These are phyloP conservation scores for Sclerotinia glacialis DNA, from an alignment of 2,329 filamentous ascomycete species.

Conservation along the genomic window DNA sequence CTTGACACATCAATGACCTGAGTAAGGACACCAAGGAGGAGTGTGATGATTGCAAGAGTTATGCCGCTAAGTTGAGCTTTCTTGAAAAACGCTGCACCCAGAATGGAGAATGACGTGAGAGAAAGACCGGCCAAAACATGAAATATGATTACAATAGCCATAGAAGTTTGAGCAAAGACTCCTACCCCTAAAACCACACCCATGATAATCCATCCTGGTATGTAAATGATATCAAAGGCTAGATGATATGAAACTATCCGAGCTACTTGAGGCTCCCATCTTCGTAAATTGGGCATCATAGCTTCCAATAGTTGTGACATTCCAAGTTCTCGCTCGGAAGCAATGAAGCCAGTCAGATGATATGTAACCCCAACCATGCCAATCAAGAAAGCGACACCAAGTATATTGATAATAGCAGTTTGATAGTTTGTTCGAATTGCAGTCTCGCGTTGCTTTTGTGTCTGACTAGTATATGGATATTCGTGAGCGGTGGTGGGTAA, in stretches of 20 bases:
- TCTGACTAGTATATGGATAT: slow-evolving; percentile 74
- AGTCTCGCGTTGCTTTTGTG: slow-evolving; percentile 62
- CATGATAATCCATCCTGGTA: slow-evolving; percentile 79
- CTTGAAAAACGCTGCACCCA: slow-evolving; percentile 80
- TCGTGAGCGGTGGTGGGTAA: slow-evolving; percentile 55
- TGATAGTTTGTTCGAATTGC: slow-evolving; percentile 69
- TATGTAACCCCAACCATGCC: slow-evolving; percentile 80
- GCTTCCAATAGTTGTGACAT: slow-evolving; percentile 87
- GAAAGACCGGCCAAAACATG: slow-evolving; percentile 75
- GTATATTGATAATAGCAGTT: slow-evolving; percentile 67
- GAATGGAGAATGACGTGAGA: slow-evolving; percentile 74
- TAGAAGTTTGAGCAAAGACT: slow-evolving; percentile 63
- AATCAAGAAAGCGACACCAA: slow-evolving; percentile 76
- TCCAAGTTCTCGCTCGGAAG: slow-evolving; percentile 78
- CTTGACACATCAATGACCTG: slow-evolving; percentile 65
- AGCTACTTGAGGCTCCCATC: slow-evolving; percentile 75
- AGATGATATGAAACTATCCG: slow-evolving; percentile 77
- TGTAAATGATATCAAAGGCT: slow-evolving; percentile 75
- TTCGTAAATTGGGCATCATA: slow-evolving; percentile 76
- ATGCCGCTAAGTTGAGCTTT: slow-evolving; percentile 87
- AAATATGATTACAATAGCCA: slow-evolving; percentile 67
- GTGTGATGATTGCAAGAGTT: slow-evolving; percentile 66
- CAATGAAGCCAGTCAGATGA: slow-evolving; percentile 81
- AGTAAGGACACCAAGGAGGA: slow-evolving; percentile 77
- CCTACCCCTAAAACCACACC: slow-evolving; percentile 61